Base-by-base conservation (phyloP, 2,329 filamentous ascomycete species). In the Pyrenochaeta sp. region DNA sequence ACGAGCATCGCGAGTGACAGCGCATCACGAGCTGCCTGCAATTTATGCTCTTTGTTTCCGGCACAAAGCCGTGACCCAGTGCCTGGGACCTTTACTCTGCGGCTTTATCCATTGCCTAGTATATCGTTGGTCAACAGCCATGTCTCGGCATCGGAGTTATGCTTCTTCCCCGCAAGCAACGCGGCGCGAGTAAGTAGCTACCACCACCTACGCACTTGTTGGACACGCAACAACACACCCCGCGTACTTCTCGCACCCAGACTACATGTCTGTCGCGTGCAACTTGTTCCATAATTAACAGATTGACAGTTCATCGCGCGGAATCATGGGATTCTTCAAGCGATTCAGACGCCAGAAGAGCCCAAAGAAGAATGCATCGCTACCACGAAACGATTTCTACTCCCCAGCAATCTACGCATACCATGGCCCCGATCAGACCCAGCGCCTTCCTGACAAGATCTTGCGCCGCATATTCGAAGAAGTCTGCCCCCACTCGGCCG, bases 401-500 rank as follows among this genome's bases (percentile, higher is more conserved):
- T 64, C 68, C 59, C 62, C 73, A 43, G 60, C 69, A 36, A 58
- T 48, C 22, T 64, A 67, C 50, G 62, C 60, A 58, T 75, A 75
- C 69, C 63, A 71, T 46, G 78, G 78, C 40, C 78, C 75, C 56
- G 80, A 83, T 73, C 77, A 73, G 65, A 80, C 78, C 28, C 66
- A 67, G 49, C 76, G 77, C 50, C 84, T 97, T 10, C 90, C 92
- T 9, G 79, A 84, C 27, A 79, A 84, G n/a, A 83, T 96, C 30
- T 84, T 97, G 56, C 84, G 87, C 65, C 87, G 86, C 73, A 93
- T 97, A 73, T 94, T 97, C 76, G 79, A 85, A 68, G 88, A 88
- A 66, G 88, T 97, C 55, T 97, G 93, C 70, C 93, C 93, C 7
- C 94, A 98, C 78, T 82, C 88, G 36, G 80, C 81, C 52, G 93